Percentiles rank a stretch among this genome's conserved stretches.
These are phyloP conservation scores for Bacidia gigantensis DNA, from an alignment of 495 filamentous ascomycete species.

Conservation along the genomic window DNA sequence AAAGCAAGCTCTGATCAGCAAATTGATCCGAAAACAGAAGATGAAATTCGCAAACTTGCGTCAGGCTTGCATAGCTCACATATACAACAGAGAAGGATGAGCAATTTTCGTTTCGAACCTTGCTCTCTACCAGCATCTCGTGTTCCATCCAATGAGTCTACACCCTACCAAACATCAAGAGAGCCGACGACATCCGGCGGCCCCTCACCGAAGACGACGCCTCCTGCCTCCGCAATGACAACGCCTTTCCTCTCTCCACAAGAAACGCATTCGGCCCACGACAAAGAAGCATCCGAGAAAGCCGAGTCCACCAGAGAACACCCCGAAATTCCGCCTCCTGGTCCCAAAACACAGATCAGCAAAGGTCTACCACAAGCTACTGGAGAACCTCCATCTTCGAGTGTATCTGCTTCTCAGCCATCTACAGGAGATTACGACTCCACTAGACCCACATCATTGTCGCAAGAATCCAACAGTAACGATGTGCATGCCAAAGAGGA, in stretches of 20 bases:
- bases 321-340: slow-evolving; percentile 43
- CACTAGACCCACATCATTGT: slow-evolving; percentile 28
- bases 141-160: slow-evolving; percentile 39
- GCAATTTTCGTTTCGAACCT: slow-evolving; percentile 74
- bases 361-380: slow-evolving; percentile 16
- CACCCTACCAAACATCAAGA: slow-evolving; percentile 17
- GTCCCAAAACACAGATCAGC: slow-evolving; percentile 45
- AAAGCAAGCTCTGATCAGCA: slow-evolving; percentile 21
- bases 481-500: slow-evolving; percentile 39
- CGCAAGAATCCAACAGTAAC: slow-evolving; percentile 29
- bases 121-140: slow-evolving; percentile 75
- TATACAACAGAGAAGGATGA: slow-evolving; percentile 68
- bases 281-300: slow-evolving; percentile 6
- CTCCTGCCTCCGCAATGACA: slow-evolving; percentile 46
- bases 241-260: slow-evolving; percentile 86
- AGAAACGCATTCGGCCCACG: slow-evolving; percentile 47
- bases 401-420: slow-evolving; percentile 31
- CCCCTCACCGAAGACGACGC: slow-evolving; percentile 21
- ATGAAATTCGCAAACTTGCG: slow-evolving; percentile 60
- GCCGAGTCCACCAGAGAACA: slow-evolving; percentile 14
- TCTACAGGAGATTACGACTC: slow-evolving; percentile 31
- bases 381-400: slow-evolving; percentile 19
- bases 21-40: slow-evolving; percentile 37
- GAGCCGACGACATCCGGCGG: slow-evolving; percentile 15
- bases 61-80: slow-evolving; percentile 55